Evolutionary conservation across 164 flowering plant species (phyloP).

Genomic region (Hamamelis virginiana): DNA sequence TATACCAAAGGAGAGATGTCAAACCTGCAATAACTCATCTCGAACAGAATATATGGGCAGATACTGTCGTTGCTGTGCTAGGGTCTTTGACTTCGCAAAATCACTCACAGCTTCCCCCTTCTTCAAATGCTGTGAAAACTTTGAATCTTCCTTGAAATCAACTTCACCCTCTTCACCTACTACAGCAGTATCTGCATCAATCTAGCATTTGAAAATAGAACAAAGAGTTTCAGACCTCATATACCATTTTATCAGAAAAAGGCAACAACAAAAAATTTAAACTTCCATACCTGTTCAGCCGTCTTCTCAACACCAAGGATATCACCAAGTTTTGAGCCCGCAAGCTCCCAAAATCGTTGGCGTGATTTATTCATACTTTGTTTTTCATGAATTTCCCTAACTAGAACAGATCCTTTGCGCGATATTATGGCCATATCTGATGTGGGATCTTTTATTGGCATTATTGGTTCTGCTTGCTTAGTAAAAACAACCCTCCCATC

Average conservation of each 20-base stretch:
- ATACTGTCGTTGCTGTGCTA: conserved; percentile 86
- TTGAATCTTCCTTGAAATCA: conserved; percentile 93
- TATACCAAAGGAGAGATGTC: not conserved
- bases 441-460: conserved; percentile 96
- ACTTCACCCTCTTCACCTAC: conserved; percentile 95
- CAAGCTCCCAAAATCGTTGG: conserved; percentile 99
- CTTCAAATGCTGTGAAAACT: conserved; percentile 91
- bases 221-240: not conserved
- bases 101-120: conserved; percentile 96
- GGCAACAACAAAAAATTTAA: not conserved
- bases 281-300: conserved; percentile 69
- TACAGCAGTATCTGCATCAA: conserved; percentile 93
- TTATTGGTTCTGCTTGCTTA: conserved; percentile 91
- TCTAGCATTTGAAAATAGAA: conserved; percentile 34
- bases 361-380: conserved; percentile 88
- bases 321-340: conserved; percentile 94
- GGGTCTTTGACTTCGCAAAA: conserved; percentile 84
- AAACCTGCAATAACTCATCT: conserved; percentile 87
- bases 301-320: conserved; percentile 97
- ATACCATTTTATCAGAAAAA: not conserved
- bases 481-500: conserved; percentile 95
- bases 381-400: conserved; percentile 86
- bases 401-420: conserved; percentile 86
- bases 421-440: conserved; percentile 99
- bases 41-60: conserved; percentile 90